Conservation (phyloP, 139 green algal genomes). For the Chlorella vulgaris region DNA sequence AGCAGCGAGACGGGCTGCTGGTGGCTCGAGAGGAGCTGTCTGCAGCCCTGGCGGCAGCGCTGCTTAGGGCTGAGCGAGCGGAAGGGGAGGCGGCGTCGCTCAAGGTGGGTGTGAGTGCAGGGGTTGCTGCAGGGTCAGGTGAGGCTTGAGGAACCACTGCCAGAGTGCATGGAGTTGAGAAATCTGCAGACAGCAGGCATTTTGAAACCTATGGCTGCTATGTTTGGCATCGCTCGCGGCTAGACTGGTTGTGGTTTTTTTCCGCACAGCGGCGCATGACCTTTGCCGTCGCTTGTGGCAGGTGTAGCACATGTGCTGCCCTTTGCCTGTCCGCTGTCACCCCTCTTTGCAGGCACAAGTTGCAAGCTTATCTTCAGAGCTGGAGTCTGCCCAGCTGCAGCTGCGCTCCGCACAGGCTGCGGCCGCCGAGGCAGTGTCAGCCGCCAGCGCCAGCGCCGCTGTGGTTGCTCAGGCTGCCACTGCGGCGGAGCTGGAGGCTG, state of each 20-base stretch:
- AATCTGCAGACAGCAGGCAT: too few species aligned
- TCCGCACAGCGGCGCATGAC: background rate
- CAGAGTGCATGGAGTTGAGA: too few species aligned
- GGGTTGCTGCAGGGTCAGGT: too few species aligned
- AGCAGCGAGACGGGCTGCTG: background rate
- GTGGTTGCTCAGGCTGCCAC: slow-evolving; percentile 1
- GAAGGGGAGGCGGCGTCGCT: slow-evolving; percentile 18
- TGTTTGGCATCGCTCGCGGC: too few species aligned
- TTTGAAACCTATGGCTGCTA: too few species aligned
- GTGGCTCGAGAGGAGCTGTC: background rate
- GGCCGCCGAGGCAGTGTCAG: slow-evolving; percentile 1
- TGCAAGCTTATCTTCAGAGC: slow-evolving; percentile 36
- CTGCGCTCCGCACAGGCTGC: slow-evolving; percentile 18
- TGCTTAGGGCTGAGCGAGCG: slow-evolving; percentile 22
- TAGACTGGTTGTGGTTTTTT: background rate
- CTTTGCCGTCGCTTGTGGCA: background rate
- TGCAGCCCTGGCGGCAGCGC: slow-evolving; percentile 5
- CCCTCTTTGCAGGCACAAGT: slow-evolving; percentile 28
- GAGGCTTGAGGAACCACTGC: too few species aligned
- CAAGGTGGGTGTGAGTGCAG: slow-evolving; percentile 23
- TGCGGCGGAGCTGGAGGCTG: slow-evolving; percentile 28
- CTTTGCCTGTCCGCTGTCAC: background rate
- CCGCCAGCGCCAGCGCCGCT: slow-evolving; percentile 19
- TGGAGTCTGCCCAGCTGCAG: slow-evolving; percentile 37
- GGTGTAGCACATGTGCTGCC: background rate